Evolutionary conservation across 192 early-diverging fungal genomes (phyloP).

Genomic region (Allomyces macrogynus): DNA sequence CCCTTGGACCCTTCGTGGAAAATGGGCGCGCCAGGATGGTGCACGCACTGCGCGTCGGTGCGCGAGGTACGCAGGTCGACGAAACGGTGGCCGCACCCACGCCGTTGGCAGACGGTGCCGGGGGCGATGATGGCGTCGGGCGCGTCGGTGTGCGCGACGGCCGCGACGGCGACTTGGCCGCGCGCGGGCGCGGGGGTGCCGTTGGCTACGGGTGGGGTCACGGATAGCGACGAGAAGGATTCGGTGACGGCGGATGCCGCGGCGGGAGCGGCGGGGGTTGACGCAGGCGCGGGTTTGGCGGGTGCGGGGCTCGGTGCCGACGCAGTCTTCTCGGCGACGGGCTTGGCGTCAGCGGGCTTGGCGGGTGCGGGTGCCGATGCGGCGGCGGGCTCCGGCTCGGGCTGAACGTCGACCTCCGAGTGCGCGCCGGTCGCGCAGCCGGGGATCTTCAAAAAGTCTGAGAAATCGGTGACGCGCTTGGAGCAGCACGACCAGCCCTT

Average conservation of each 20-base stretch:
- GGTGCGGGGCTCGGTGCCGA: constrained; percentile 10
- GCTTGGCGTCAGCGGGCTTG: constrained; percentile 7
- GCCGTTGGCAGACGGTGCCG: constrained; percentile 67
- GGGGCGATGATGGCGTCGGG: constrained; percentile 39
- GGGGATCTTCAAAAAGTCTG: constrained; percentile 75
- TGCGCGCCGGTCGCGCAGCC: constrained; percentile 75
- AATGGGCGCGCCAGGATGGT: constrained; percentile 77
- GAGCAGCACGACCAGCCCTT: constrained; percentile 91
- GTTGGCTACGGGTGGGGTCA: constrained; percentile 9
- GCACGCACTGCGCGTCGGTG: constrained; percentile 43
- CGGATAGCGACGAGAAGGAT: constrained; percentile 15
- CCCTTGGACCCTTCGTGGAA: constrained; percentile 99
- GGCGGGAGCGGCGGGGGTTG: constrained; percentile 6
- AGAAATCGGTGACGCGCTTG: constrained; percentile 71
- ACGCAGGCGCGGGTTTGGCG: constrained; percentile 8
- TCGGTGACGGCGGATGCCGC: constrained; percentile 9
- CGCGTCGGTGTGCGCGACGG: constrained; percentile 57
- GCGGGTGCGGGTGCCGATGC: too few species aligned
- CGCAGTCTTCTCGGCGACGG: constrained; percentile 11
- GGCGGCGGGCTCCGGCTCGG: constrained; percentile 5
- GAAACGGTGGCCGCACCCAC: constrained; percentile 49
- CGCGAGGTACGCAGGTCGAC: constrained; percentile 33
- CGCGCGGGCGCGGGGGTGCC: constrained; percentile 4
- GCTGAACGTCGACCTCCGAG: constrained; percentile 10
- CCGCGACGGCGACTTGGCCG: constrained; percentile 23